A percentile compares a stretch with the other conserved stretches of the same genome.
phyloP scores from a whole-genome alignment of 139 green algal species.

The Tetraselmis striata region DNA sequence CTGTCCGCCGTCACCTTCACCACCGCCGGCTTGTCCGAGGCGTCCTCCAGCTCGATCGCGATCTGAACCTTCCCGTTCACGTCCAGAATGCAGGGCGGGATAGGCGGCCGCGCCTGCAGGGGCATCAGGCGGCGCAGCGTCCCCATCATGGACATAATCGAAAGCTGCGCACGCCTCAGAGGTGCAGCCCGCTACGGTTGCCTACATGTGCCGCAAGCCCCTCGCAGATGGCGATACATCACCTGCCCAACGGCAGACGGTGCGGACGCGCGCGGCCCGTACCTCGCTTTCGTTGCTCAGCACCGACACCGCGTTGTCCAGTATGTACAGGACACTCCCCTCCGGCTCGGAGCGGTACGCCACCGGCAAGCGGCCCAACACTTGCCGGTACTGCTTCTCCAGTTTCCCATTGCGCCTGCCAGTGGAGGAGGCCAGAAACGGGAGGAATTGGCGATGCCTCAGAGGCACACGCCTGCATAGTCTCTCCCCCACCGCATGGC shows the following conservation, averaged over 20 bases:
- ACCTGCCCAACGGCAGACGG: no score
- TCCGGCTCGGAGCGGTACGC: background rate
- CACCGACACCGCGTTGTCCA: background rate
- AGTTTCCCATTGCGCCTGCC: background rate
- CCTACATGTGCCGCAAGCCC: no score
- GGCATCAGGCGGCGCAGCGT: no score
- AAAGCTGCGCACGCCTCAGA: no score
- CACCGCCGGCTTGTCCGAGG: background rate
- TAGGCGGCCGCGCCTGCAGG: background rate
- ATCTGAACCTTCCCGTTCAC: background rate
- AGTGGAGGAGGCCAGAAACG: background rate
- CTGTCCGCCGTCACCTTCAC: background rate
- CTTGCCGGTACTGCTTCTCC: background rate
- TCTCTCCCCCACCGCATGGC: no score
- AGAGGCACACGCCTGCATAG: no score
- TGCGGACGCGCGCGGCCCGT: no score
- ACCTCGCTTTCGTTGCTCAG: background rate
- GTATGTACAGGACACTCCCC: background rate
- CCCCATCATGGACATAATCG: no score
- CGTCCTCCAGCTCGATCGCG: background rate
- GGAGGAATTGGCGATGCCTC: no score
- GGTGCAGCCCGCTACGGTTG: no score
- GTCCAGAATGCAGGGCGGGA: background rate
- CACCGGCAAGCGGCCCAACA: background rate
- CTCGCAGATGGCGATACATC: no score